Conservation (phyloP, 1,139 yeast species). For the Meyerozyma carpophila region DNA sequence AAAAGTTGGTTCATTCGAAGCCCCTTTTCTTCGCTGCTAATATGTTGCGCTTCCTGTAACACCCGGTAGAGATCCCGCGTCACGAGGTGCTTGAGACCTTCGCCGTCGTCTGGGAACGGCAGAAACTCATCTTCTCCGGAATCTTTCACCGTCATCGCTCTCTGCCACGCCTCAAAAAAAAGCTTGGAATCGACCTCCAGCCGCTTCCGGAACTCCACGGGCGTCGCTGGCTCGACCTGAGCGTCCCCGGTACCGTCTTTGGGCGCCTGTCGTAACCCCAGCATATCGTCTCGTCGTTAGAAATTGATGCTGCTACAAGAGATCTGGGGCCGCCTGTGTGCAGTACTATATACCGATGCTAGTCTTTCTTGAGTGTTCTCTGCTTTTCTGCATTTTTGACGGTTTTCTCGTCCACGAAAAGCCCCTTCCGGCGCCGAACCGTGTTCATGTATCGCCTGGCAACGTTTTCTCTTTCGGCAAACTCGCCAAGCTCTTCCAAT, state of each 20-base stretch:
- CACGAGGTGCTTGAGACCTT: constrained; percentile 19
- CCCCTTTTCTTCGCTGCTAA: background rate
- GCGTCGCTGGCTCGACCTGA: background rate
- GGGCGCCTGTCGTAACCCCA: background rate
- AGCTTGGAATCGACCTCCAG: background rate
- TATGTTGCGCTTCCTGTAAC: constrained; percentile 18
- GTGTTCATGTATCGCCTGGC: constrained; percentile 82
- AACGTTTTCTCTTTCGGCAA: constrained; percentile 86
- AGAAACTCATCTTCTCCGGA: constrained; percentile 20
- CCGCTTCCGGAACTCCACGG: background rate
- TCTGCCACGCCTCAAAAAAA: constrained; percentile 32
- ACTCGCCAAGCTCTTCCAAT: constrained; percentile 86
- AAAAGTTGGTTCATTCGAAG: constrained; percentile 14
- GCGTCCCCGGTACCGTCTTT: background rate
- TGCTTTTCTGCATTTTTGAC: constrained; percentile 91
- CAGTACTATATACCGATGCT: constrained; percentile 5
- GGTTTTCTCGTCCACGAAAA: constrained; percentile 84
- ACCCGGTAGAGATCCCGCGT: constrained; percentile 29
- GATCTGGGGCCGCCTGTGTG: constrained; percentile 16
- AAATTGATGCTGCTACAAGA: constrained; percentile 1
- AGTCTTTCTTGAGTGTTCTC: constrained; percentile 69
- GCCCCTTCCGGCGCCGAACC: constrained; percentile 81
- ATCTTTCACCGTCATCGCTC: constrained; percentile 23
- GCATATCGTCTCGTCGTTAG: background rate
- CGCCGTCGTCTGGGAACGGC: constrained; percentile 24